Percentiles rank a stretch among this genome's conserved stretches.
phyloP scores from a whole-genome alignment of 805 yeast genomes.

The Brettanomyces bruxellensis region DNA sequence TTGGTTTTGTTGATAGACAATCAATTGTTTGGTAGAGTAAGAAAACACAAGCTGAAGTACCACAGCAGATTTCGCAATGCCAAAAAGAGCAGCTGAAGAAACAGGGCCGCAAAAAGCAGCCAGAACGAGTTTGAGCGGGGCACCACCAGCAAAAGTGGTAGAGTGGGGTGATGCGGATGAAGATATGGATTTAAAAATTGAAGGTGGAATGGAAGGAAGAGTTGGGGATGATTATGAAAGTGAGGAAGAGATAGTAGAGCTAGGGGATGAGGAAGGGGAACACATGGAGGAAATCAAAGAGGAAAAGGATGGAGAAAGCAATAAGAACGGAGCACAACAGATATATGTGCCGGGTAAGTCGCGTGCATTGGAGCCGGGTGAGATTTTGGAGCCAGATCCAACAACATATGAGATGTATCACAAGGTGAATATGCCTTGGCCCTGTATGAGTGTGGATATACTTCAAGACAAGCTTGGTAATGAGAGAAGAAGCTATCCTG shows the following conservation, averaged over 20 bases:
- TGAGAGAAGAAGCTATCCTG: constrained; percentile 87
- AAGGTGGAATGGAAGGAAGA: constrained; percentile 71
- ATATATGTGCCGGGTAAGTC: constrained; percentile 84
- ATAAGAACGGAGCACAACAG: constrained; percentile 5
- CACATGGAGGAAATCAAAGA: constrained; percentile 8
- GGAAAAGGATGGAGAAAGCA: constrained; percentile 5
- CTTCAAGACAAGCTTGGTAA: constrained; percentile 80
- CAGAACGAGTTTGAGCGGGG: constrained; percentile 12
- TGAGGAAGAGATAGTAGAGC: constrained; percentile 79
- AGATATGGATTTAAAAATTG: constrained; percentile 54
- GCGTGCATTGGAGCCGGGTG: constrained; percentile 89
- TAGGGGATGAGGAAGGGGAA: constrained; percentile 42
- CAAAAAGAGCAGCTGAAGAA: constrained; percentile 26
- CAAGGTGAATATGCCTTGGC: constrained; percentile 92
- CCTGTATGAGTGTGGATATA: constrained; percentile 85
- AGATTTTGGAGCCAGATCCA: constrained; percentile 93
- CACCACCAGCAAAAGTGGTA: constrained; percentile 8
- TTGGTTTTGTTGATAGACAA: too few relatives aligned
- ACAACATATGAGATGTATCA: constrained; percentile 95
- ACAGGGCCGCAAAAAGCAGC: constrained; percentile 6
- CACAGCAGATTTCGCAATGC: constrained; percentile 13
- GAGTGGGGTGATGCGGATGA: constrained; percentile 17
- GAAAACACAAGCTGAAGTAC: too few relatives aligned
- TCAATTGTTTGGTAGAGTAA: too few relatives aligned
- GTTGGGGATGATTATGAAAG: constrained; percentile 82